These are phyloP conservation scores for Hippophae rhamnoides DNA, from an alignment of 306 rosid genomes.

Conservation along the genomic window DNA sequence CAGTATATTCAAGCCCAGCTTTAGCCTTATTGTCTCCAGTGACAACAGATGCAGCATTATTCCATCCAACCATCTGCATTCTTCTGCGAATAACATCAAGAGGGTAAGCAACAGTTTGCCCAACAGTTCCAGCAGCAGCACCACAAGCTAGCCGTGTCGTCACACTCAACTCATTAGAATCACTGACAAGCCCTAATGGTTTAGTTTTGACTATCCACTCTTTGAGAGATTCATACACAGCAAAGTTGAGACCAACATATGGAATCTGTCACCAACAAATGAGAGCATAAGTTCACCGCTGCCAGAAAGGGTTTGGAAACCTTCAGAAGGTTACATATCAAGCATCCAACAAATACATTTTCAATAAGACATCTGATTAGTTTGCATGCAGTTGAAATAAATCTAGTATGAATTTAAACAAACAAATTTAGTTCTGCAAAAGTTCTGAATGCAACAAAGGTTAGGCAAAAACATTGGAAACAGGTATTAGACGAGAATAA, in stretches of 20 bases:
- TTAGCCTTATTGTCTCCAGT: slow-evolving; percentile 81
- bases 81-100: slow-evolving; percentile 97
- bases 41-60: slow-evolving; percentile 76
- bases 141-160: slow-evolving; percentile 90
- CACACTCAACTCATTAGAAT: slow-evolving; percentile 66
- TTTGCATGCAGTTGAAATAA: too few species aligned
- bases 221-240: slow-evolving; percentile 90
- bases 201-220: slow-evolving; percentile 66
- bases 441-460: too few species aligned
- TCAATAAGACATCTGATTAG: too few species aligned
- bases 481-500: too few species aligned
- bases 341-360: not conserved
- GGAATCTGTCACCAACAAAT: slow-evolving; percentile 54
- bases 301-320: not conserved
- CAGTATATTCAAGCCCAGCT: slow-evolving; percentile 65
- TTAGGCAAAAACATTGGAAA: too few species aligned
- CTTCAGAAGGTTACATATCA: slow-evolving; percentile 7
- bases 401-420: too few species aligned
- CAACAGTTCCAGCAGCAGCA: slow-evolving; percentile 93
- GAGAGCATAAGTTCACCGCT: slow-evolving; percentile 15
- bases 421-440: too few species aligned
- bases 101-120: slow-evolving; percentile 98
- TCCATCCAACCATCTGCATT: slow-evolving; percentile 99
- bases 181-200: slow-evolving; percentile 63
- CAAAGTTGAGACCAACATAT: slow-evolving; percentile 95